Conservation (phyloP, 331 rosid species). For the Pyracantha coccinea region DNA sequence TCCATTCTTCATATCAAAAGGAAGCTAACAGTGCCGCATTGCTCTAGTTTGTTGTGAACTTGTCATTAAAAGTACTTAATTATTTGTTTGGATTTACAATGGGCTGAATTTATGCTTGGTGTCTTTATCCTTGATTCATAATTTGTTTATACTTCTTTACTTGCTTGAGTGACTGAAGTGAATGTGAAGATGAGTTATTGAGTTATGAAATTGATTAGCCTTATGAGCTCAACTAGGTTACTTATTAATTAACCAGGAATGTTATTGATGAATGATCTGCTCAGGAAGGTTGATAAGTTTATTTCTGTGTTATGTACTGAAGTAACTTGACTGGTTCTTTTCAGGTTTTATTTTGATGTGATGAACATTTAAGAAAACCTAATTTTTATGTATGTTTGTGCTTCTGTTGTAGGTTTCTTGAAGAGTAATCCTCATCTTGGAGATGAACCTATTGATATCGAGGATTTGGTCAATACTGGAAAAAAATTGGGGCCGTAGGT, state of each 20-base stretch:
- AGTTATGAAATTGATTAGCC: not conserved
- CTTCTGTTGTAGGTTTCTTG: slow-evolving; percentile 54
- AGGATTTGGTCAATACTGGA: slow-evolving; percentile 89
- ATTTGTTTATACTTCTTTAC: not conserved
- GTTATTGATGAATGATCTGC: not conserved
- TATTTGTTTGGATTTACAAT: not conserved
- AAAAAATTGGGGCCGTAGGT: slow-evolving; percentile 81
- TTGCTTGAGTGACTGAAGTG: not conserved
- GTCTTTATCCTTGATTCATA: not conserved
- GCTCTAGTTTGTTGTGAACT: not conserved
- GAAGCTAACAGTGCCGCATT: not conserved
- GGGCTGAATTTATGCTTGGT: not conserved
- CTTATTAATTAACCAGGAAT: not conserved
- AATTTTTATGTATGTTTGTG: slow-evolving; percentile 12
- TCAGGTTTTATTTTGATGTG: not conserved
- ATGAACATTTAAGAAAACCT: slow-evolving; percentile 9
- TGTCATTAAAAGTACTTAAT: not conserved
- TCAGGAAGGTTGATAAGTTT: not conserved
- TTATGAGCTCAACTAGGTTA: not conserved
- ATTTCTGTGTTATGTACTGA: not conserved
- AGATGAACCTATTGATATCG: slow-evolving; percentile 90
- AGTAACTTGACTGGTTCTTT: slow-evolving; percentile 9
- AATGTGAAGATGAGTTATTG: not conserved
- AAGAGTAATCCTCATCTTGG: slow-evolving; percentile 73
- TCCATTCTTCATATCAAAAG: not conserved